Conservation (phyloP, 805 yeast species). For the Sugiyamaella chiloensis region DNA sequence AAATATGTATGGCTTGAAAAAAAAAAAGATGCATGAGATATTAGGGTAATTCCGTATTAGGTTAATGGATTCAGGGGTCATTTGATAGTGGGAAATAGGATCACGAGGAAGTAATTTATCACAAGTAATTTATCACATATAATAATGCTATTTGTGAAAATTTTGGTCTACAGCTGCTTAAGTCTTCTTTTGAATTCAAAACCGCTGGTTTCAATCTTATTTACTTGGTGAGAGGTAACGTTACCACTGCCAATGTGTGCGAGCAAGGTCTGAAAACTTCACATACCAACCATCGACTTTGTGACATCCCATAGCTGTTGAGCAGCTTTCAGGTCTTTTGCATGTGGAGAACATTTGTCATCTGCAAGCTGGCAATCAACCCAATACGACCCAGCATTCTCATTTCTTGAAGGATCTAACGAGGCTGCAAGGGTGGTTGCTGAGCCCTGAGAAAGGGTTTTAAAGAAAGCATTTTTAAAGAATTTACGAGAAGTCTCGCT, state of each 20-base stretch:
- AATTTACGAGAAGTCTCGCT: background rate
- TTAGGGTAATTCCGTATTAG: background rate
- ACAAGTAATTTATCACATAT: too few relatives aligned
- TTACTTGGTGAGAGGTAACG: too few relatives aligned
- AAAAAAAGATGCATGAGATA: constrained; percentile 1
- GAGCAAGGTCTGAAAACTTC: too few relatives aligned
- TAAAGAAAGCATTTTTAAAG: background rate
- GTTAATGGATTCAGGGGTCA: background rate
- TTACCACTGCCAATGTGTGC: too few relatives aligned
- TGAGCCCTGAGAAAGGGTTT: constrained; percentile 2
- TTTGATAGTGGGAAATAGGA: background rate
- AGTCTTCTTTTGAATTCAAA: too few relatives aligned
- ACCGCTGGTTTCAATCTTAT: too few relatives aligned
- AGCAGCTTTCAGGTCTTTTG: constrained; percentile 11
- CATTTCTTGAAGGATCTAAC: background rate
- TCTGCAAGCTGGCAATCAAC: background rate
- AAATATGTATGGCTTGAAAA: constrained; percentile 6
- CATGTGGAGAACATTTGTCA: constrained; percentile 5
- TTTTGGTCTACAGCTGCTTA: too few relatives aligned
- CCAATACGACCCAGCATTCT: background rate
- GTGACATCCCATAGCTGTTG: constrained; percentile 9
- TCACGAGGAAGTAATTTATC: too few relatives aligned
- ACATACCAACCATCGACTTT: background rate
- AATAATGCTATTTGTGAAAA: too few relatives aligned
- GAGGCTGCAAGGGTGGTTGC: constrained; percentile 7